Conservation (phyloP, 2,329 filamentous ascomycete genomes). For the Cylindrodendrum hubeiense region DNA sequence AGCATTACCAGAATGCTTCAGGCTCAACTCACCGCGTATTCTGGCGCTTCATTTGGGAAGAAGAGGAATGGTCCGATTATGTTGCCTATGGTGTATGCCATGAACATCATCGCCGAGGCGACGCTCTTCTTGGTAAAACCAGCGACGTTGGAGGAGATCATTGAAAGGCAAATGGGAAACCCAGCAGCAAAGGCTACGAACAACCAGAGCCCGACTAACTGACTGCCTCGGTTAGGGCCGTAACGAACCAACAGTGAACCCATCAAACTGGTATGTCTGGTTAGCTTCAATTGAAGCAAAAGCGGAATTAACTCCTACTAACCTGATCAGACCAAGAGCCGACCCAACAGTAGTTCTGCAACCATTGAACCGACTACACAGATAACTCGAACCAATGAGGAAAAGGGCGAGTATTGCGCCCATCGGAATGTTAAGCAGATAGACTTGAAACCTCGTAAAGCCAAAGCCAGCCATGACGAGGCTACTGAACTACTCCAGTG, state of each 20-base stretch:
- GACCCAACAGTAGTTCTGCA: constrained; percentile 36
- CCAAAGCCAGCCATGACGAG: constrained; percentile 41
- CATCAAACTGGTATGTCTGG: constrained; percentile 11
- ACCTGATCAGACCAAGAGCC: constrained; percentile 35
- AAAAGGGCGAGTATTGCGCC: constrained; percentile 36
- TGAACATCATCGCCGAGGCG: constrained; percentile 40
- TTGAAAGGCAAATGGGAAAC: constrained; percentile 32
- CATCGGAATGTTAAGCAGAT: constrained; percentile 40
- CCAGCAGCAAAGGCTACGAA: constrained; percentile 40
- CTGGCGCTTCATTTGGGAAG: constrained; percentile 33
- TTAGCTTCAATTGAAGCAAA: neutral
- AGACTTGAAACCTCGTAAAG: constrained; percentile 34
- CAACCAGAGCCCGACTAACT: constrained; percentile 30
- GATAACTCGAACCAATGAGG: constrained; percentile 30
- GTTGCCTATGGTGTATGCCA: constrained; percentile 36
- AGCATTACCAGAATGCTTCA: rapidly evolving
- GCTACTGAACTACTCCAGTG: constrained; percentile 32
- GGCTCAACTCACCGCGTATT: constrained; percentile 29
- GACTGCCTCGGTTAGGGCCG: constrained; percentile 32
- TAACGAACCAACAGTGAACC: constrained; percentile 36
- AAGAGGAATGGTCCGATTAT: constrained; percentile 41
- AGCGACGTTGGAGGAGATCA: constrained; percentile 39
- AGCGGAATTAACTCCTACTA: neutral
- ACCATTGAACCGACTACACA: constrained; percentile 34
- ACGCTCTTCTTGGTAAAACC: constrained; percentile 41